Conservation (phyloP, 768 basidiomycete genomes). For the Fomitopsis serialis region DNA sequence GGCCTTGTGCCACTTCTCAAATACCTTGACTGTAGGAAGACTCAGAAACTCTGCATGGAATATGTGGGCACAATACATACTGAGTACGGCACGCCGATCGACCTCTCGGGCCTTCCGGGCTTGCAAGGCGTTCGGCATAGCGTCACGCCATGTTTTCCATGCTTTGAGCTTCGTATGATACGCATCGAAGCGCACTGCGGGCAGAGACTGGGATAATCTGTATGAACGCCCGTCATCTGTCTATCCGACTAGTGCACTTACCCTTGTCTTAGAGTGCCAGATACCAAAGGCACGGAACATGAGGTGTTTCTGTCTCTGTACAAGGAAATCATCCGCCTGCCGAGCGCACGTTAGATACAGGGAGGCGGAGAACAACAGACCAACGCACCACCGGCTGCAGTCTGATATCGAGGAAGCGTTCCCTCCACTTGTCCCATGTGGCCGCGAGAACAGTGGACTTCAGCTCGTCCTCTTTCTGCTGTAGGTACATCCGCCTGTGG, state of each 20-base stretch:
- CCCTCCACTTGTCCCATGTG: slow-evolving; percentile 80
- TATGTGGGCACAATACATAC: slow-evolving; percentile 36
- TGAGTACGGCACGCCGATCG: slow-evolving; percentile 47
- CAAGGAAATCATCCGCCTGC: slow-evolving; percentile 55
- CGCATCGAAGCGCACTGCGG: slow-evolving; percentile 74
- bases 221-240: slow-evolving; percentile 6
- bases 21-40: slow-evolving; percentile 37
- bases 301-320: slow-evolving; percentile 54
- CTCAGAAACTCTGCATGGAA: slow-evolving; percentile 7
- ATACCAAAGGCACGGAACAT: slow-evolving; percentile 64
- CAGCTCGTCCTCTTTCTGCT: slow-evolving; percentile 59
- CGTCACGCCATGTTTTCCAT: slow-evolving; percentile 63
- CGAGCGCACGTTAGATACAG: background rate
- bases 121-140: slow-evolving; percentile 66
- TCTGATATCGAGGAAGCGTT: slow-evolving; percentile 58
- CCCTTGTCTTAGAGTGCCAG: slow-evolving; percentile 75
- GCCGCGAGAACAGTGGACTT: slow-evolving; percentile 42
- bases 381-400: slow-evolving; percentile 58
- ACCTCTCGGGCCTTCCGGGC: slow-evolving; percentile 60
- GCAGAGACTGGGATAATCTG: slow-evolving; percentile 48
- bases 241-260: slow-evolving; percentile 23
- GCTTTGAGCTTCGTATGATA: slow-evolving; percentile 51
- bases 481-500: slow-evolving; percentile 55
- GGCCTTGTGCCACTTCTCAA: slow-evolving; percentile 64
- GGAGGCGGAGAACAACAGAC: background rate